Base-by-base conservation (phyloP, 116 monocot species). In the Dioscorea cayenensis region DNA sequence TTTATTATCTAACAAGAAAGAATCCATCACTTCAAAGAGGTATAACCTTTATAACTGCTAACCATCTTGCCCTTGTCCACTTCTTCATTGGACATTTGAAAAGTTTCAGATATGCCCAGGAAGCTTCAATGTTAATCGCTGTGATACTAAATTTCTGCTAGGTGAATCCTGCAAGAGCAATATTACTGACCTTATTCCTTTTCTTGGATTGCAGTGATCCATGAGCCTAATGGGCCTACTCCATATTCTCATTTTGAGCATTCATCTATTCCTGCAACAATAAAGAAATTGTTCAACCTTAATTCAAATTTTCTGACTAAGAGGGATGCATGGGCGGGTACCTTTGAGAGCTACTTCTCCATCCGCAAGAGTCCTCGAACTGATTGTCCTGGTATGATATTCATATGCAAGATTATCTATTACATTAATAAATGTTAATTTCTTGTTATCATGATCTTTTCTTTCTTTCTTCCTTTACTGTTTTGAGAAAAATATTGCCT, bases 271-370 rank as follows among this genome's bases (percentile, higher is more conserved):
- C 96, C 96, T 8, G 87, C 96, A 70, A 96, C 96, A 4, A 88
- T 96, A 32, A 96, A 92, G 82, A 87, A 86, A 70, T 71, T 96
- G 58, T 96, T 96, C 73, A 92, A 90, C 69, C 77, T 96, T 62
- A 82, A 90, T 11, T 87, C 96, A 12, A 96, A 96, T 63, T 92
- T 84, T 67, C 89, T 96, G 5, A 92, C 96, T 14, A 92, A 90
- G 77, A 81, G 96, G 61, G 96, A 96, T 79, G 92, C 90, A 62
- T 96, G 96, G 92, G 96, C 96, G 27, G 96, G 92, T 28, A 87
- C 84, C 21, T 96, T 92, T 67, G 92, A 96, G 28, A 76, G 69
- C 72, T 77, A 80, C 63, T 96, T 96, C 58, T 75, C 78, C 49
- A 65, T 90, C 49, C 90, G 96, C 25, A 80, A 84, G 60, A 90